Conservation (phyloP, 768 basidiomycete genomes). For the Aureoboletus auriporus region DNA sequence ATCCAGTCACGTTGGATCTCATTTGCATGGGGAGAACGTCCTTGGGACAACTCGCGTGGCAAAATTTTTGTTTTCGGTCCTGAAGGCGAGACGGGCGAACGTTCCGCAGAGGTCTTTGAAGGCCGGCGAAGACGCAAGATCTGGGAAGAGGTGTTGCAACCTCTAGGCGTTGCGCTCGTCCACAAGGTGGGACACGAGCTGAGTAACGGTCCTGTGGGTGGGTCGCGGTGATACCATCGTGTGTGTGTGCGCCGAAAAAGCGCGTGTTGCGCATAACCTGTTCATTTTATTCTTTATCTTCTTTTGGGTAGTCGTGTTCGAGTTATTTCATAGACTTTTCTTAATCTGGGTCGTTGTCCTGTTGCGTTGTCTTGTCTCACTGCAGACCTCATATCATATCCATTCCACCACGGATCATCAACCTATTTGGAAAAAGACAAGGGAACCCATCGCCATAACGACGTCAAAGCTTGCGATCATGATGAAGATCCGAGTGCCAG, state of each 20-base stretch:
- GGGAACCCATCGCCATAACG: no score
- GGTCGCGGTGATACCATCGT: slow-evolving; percentile 15
- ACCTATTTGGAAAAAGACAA: no score
- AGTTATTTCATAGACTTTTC: slow-evolving; percentile 2
- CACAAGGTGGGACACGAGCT: slow-evolving; percentile 75
- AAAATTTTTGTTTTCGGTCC: slow-evolving; percentile 79
- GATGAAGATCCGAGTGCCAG: no score
- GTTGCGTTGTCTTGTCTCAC: no score
- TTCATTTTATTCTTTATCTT: background rate
- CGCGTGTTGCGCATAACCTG: background rate
- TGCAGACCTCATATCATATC: no score
- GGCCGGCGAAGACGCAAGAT: slow-evolving; percentile 53
- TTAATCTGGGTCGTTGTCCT: no score
- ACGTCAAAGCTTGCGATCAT: no score
- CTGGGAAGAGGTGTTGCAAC: slow-evolving; percentile 67
- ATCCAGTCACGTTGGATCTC: slow-evolving; percentile 73
- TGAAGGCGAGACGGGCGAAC: slow-evolving; percentile 77
- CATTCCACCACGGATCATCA: no score
- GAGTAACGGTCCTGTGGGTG: slow-evolving; percentile 56
- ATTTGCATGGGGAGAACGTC: slow-evolving; percentile 69
- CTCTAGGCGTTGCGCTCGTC: slow-evolving; percentile 60
- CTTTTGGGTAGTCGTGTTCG: background rate
- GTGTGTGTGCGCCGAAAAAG: slow-evolving; percentile 1
- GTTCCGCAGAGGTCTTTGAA: slow-evolving; percentile 60
- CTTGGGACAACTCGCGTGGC: slow-evolving; percentile 55